phyloP scores from a whole-genome alignment of 1,284 basidiomycete genomes.

The Cutaneotrichosporon arboriforme region DNA sequence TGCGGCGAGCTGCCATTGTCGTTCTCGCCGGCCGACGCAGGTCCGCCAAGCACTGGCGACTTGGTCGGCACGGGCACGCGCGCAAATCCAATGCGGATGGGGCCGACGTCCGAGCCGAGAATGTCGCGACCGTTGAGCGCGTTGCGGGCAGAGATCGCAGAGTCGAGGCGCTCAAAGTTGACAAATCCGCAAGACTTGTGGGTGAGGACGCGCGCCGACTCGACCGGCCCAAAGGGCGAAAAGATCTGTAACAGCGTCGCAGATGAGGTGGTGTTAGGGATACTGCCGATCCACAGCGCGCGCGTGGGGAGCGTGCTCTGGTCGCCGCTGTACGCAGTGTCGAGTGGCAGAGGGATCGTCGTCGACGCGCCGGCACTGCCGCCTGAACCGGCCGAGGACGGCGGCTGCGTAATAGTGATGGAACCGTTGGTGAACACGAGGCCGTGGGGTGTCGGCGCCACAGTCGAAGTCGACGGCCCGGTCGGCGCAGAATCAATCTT shows the following conservation, averaged over 20 bases:
- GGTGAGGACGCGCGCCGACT: conserved; percentile 88
- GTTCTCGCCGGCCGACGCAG: conserved; percentile 18
- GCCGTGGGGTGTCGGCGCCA: conserved; percentile 53
- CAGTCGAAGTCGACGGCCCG: conserved; percentile 67
- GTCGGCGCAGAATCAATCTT: conserved; percentile 86
- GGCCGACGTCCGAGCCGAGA: conserved; percentile 88
- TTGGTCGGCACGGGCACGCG: conserved; percentile 80
- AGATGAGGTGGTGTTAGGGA: conserved; percentile 86
- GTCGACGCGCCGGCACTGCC: not conserved
- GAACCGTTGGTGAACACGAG: conserved; percentile 54
- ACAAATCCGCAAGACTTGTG: conserved; percentile 69
- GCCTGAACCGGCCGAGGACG: not conserved
- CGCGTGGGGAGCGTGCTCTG: conserved; percentile 69
- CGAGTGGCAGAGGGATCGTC: not conserved
- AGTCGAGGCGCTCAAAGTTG: conserved; percentile 95
- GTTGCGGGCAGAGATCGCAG: conserved; percentile 89
- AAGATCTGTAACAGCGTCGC: conserved; percentile 78
- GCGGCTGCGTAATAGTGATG: conserved; percentile 27
- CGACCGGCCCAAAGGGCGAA: conserved; percentile 93
- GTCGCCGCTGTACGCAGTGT: conserved; percentile 25
- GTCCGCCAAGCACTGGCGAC: conserved; percentile 39
- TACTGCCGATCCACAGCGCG: conserved; percentile 92
- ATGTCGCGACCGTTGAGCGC: conserved; percentile 92
- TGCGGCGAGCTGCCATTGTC: conserved; percentile 40
- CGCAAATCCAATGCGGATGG: conserved; percentile 92